phyloP scores from a whole-genome alignment of 2,329 filamentous ascomycete species.

The Pestalotiopsis sp. region DNA sequence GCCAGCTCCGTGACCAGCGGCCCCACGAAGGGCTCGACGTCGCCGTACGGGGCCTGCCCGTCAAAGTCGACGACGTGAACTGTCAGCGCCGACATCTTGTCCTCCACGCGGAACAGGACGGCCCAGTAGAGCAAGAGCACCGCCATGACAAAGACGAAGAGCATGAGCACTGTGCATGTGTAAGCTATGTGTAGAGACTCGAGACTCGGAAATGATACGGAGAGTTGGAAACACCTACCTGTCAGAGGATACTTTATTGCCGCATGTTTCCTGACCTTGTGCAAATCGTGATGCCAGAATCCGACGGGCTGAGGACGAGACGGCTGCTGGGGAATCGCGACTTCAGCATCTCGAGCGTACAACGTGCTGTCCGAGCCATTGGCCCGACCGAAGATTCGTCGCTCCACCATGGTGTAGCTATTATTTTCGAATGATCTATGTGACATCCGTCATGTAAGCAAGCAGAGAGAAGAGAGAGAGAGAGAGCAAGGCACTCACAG shows the following conservation, averaged over 20 bases:
- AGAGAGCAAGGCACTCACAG: background rate
- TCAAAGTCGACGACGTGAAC: conserved; percentile 68
- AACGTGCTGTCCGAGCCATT: background rate
- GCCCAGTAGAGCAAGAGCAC: conserved; percentile 65
- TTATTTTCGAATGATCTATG: background rate
- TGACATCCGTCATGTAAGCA: background rate
- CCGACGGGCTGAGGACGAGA: conserved; percentile 38
- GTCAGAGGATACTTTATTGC: conserved; percentile 27
- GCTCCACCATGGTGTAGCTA: background rate
- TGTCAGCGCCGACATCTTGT: conserved; percentile 48
- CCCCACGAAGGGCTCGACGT: conserved; percentile 55
- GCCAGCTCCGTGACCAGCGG: conserved; percentile 50
- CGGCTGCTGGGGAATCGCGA: conserved; percentile 10
- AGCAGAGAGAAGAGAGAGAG: background rate
- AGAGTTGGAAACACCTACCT: conserved; percentile 16
- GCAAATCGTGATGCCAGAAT: conserved; percentile 42
- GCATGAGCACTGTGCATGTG: conserved; percentile 39
- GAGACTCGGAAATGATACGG: background rate
- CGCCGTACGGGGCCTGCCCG: conserved; percentile 53
- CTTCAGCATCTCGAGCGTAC: background rate
- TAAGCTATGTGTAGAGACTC: background rate
- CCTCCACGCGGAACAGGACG: conserved; percentile 51
- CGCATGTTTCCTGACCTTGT: conserved; percentile 27
- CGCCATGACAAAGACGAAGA: conserved; percentile 56
- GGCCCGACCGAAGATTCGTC: background rate